Evolutionary conservation across 768 basidiomycete species (phyloP).

Genomic region (Suillus spraguei): DNA sequence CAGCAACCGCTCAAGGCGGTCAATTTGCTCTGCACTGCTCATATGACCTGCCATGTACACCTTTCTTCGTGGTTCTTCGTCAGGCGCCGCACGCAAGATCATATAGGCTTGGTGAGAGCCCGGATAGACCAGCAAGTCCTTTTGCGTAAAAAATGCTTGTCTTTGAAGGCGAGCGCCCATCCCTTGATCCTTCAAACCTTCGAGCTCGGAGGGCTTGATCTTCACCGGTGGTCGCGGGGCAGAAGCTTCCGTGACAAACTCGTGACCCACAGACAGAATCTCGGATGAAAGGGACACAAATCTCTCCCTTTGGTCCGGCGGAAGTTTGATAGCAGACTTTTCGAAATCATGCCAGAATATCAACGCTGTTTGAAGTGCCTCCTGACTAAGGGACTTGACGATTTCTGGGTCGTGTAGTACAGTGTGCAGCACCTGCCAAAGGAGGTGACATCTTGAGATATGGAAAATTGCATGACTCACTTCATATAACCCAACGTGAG

Average conservation of each 20-base stretch:
- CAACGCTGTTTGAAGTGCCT: conserved; percentile 84
- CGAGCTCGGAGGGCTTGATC: conserved; percentile 69
- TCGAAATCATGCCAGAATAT: conserved; percentile 98
- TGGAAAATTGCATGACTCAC: conserved; percentile 46
- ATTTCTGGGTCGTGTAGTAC: conserved; percentile 72
- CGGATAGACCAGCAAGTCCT: conserved; percentile 79
- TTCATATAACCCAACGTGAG: conserved; percentile 86
- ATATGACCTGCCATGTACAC: conserved; percentile 84
- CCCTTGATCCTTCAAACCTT: conserved; percentile 74
- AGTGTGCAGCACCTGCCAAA: conserved; percentile 62
- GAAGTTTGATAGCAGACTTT: conserved; percentile 92
- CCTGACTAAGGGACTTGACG: conserved; percentile 64
- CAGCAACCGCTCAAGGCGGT: conserved; percentile 75
- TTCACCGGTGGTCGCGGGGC: conserved; percentile 64
- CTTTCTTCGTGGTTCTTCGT: conserved; percentile 78
- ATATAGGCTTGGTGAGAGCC: conserved; percentile 90
- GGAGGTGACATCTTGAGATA: neutral
- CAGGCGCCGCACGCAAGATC: conserved; percentile 88
- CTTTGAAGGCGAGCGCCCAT: conserved; percentile 74
- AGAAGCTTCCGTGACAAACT: conserved; percentile 74
- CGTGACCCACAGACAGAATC: conserved; percentile 83
- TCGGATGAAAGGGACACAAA: conserved; percentile 92
- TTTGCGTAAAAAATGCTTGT: conserved; percentile 77
- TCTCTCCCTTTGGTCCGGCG: conserved; percentile 70
- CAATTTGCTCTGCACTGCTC: conserved; percentile 74